A percentile compares a stretch with the other conserved stretches of the same genome.
Evolutionary conservation across 2,329 filamentous ascomycete genomes (phyloP).

Genomic region (Nigrograna mackinnonii): DNA sequence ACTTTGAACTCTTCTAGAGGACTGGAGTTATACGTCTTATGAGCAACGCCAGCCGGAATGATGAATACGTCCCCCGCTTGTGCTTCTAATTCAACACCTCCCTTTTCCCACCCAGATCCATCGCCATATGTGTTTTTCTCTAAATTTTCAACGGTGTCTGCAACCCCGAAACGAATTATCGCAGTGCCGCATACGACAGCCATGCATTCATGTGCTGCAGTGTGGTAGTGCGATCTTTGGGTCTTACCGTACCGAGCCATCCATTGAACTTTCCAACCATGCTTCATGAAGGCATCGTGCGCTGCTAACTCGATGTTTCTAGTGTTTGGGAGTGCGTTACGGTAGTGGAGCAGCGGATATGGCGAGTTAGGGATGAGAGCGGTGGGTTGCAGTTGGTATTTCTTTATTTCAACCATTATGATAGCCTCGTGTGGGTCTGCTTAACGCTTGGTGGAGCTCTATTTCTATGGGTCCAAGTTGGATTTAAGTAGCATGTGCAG

Average conservation of each 20-base stretch:
- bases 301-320: constrained; percentile 26
- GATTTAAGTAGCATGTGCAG: too few species aligned
- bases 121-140: constrained; percentile 45
- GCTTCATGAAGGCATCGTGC: constrained; percentile 50
- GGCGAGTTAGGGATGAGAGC: constrained; percentile 45
- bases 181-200: constrained; percentile 58
- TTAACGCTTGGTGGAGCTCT: too few species aligned
- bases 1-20: constrained; percentile 21
- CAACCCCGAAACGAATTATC: constrained; percentile 59
- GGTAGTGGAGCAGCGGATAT: constrained; percentile 58
- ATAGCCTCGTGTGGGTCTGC: too few species aligned
- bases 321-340: constrained; percentile 41
- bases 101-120: constrained; percentile 44
- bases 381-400: constrained; percentile 26
- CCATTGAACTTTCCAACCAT: constrained; percentile 60
- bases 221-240: constrained; percentile 62
- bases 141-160: constrained; percentile 48
- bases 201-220: constrained; percentile 61
- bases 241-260: constrained; percentile 60
- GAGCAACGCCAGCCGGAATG: constrained; percentile 59
- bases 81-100: constrained; percentile 54
- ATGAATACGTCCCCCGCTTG: constrained; percentile 61
- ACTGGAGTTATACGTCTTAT: constrained; percentile 55
- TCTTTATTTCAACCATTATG: constrained; percentile 17
- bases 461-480: too few species aligned